Evolutionary conservation across 495 filamentous ascomycete species (phyloP), one percentile per base, ranked within the genome.

Genomic region (Oidiodendron maius): DNA sequence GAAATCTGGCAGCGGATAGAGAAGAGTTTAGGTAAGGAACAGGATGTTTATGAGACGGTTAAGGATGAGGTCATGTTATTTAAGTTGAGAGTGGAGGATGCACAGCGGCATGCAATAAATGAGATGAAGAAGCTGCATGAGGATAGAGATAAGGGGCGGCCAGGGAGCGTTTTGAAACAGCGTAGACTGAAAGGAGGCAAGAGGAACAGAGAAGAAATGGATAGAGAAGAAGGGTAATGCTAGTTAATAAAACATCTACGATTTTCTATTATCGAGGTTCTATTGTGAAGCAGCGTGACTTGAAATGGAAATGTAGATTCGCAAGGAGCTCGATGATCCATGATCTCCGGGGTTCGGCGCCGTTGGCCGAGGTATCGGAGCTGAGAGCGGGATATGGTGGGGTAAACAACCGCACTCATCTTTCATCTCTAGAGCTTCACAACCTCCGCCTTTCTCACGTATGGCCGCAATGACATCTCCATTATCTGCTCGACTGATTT

Each of bases 51-150:
- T 53, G 64, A 81, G 43, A 66, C 63, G 1, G 73, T 75, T 35
- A 88, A 88, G 69, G 89, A 95, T 15, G 89, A 96, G 60, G 89
- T 87, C 0, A 86, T 96, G 86, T 74, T 95, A 8, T 66, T 96
- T 57, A 81, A 79, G 44, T 76, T 84, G 32, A 69, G 88, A 5
- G 86, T 94, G 0, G 79, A 80, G 15, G 89, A 95, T 63, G 93
- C 91, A 2, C 90, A 96, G 64, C 76, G 88, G 43, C 72, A 84
- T 53, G 87, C 91, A 4, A 79, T 83, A 28, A 81, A 75, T 58
- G 79, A 91, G 66, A 86, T 96, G 84, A 94, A 89, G 74, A 74
- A 77, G 45, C 62, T 86, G 58, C 77, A 91, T 49, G 90, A 96
- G 43, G 84, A 84, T 68, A 74, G 76, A 48, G 84, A 84, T 68